Base-by-base conservation (phyloP, 345 rosid species). In the Orychophragmus violaceus region DNA sequence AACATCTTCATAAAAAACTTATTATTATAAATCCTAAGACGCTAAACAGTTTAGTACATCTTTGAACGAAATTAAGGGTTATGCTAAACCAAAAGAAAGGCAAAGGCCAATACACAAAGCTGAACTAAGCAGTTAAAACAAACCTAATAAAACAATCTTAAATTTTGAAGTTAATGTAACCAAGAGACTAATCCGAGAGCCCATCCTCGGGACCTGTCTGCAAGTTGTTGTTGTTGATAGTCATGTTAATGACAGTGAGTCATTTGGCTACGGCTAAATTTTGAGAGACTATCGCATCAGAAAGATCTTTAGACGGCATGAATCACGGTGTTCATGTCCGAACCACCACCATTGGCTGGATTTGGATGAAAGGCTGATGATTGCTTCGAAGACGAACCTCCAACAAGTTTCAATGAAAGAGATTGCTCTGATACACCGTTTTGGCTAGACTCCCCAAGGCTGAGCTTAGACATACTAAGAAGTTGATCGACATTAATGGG, bases 311-410 rank as follows among this genome's bases (percentile, higher is more conserved):
- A 81, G 44, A 83, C 79, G 19, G 91, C 88, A 78, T 83, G 91
- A 68, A 88, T 84, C 14, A 89, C 80, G 57, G 68, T 77, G 75
- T 68, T 68, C 72, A 83, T 72, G 25, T 82, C 75, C 23, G 89
- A 76, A 60, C 80, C 67, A 57, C 77, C 78, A 14, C 76, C 77
- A n/a, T 80, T 63, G 14, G 81, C 69, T 8, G 91, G 90, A 68
- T 79, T 87, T 7, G 96, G 90, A 59, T 89, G 98, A 65, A 92
- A 92, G 29, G 98, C 98, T 0, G 98, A 92, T 0, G 98, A 92
- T 74, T 82, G 96, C 74, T 88, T 70, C 2, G 85, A 72, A 7
- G 96, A 74, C 55, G 85, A 89, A 3, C 84, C 87, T 0, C 52
- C 76, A 10, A 53, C 35, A 6, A 92, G 79, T 53, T 80, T 87